These are phyloP conservation scores for Chlorella sp. DNA, from an alignment of 139 green algal genomes.

Conservation along the genomic window DNA sequence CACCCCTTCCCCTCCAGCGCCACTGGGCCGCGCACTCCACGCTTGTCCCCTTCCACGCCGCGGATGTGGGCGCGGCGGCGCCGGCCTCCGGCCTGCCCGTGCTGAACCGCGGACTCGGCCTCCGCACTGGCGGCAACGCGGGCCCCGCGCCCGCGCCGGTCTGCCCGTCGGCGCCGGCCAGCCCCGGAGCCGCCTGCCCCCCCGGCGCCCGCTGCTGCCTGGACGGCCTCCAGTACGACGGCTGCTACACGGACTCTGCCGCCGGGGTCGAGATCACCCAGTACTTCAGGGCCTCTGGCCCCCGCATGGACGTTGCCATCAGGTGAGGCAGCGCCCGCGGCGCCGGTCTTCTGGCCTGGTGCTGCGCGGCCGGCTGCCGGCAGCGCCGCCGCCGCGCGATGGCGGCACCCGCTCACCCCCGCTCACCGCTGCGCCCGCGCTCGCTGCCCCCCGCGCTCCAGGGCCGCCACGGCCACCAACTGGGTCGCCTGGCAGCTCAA, in stretches of 20 bases:
- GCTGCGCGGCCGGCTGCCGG: too few species aligned
- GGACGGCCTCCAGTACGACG: not conserved
- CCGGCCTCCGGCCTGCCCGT: not conserved
- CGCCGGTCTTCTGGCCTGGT: too few species aligned
- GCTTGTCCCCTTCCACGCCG: not conserved
- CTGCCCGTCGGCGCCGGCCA: not conserved
- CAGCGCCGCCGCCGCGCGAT: too few species aligned
- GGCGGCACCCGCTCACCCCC: too few species aligned
- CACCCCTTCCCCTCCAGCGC: not conserved
- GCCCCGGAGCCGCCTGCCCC: not conserved
- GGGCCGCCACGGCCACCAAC: not conserved
- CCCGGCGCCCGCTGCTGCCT: not conserved
- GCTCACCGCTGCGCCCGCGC: too few species aligned
- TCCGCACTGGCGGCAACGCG: too few species aligned
- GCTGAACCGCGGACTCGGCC: not conserved
- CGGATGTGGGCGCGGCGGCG: not conserved
- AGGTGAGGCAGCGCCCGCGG: too few species aligned
- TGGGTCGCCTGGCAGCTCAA: slow-evolving; percentile 5
- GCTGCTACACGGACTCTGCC: not conserved
- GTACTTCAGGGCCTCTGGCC: not conserved
- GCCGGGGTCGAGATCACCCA: not conserved
- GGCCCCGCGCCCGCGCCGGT: not conserved
- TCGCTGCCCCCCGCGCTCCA: too few species aligned
- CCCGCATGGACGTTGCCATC: slow-evolving; percentile 2
- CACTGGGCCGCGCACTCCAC: not conserved